Evolutionary conservation across 2,329 filamentous ascomycete genomes (phyloP), one percentile per base, ranked within the genome.

Genomic region (Fusarium torreyae): DNA sequence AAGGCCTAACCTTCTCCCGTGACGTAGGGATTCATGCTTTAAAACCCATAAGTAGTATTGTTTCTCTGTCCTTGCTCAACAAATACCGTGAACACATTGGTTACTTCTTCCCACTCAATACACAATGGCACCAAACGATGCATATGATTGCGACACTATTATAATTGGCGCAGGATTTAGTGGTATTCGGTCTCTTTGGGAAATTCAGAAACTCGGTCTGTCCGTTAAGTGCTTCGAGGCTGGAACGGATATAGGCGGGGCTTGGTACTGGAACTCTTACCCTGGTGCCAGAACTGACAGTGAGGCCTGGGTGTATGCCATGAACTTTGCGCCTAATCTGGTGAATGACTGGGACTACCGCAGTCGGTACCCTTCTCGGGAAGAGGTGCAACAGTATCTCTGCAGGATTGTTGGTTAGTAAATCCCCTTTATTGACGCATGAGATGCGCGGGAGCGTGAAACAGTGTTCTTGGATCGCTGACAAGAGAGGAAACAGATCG

Each of bases 241-340:
- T 15, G 68, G 60, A 18, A 45, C 50, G 24, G 68, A 68, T 24
- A 55, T 70, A 2, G 68, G 68, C 13, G 68, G 68, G 28, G 56
- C 58, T 5, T 70, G 68, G 68, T 63, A 66, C 24, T 70, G 65
- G 64, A 70, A 70, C 38, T 52, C 57, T 20, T 70, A 70, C 44
- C 68, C 68, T 7, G 68, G 68, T 6, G 51, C 59, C 11, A 52
- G 59, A 22, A 61, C 55, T 17, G 65, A 68, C 14, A 53, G 53
- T 20, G 65, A 68, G 40, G 53, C 57, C 13, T 62, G 52, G 49
- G 40, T 62, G 1, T 68, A 68, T 50, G 31, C 14, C 14, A 51
- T 66, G 49, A 58, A 58, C 39, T 62, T 66, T 52, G 49, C 44
- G 7, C 39, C 43, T 1, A 54, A 28, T 2, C 8, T 45, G 7